Evolutionary conservation across 1,284 basidiomycete species (phyloP), one percentile per base, ranked within the genome.

Genomic region (Sutorius eximius): DNA sequence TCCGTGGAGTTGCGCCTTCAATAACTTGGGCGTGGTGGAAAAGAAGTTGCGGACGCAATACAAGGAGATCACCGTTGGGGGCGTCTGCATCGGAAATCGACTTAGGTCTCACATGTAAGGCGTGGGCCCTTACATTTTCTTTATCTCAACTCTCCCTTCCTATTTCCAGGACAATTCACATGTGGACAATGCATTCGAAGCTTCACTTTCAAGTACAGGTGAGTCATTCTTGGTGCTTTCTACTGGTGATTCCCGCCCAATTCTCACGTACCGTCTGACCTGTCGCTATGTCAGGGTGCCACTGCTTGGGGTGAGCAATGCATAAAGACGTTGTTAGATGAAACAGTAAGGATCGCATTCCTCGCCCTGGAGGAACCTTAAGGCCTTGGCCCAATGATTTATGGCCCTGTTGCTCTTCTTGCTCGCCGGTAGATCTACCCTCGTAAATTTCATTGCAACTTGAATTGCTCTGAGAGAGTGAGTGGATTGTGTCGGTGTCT

Each of bases 241-340:
- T 15, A 3, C 42, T 34, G 4, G 5, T 2, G 5, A 6, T 10
- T 27, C 13, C 13, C 3, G 8, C 2, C 24, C 22, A 16, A 13
- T 29, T 10, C 8, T 32, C 11, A 10, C 33, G 5, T 8, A 4
- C 37, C 6, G 2, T 32, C 18, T 50, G 16, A 46, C n/a, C 1
- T 22, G 6, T 32, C 16, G 29, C 34, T 16, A 36, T 49, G 18
- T n/a, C n/a, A 63, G 62, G 62, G 59, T 4, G 51, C 53, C n/a
- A 60, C 56, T 12, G 62, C 49, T 15, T 66, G 64, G 64, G 59
- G 62, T 27, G 62, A 64, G 27, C 62, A 64, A 30, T 52, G 48
- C 27, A 60, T 60, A 2, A 48, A 45, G 20, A 57, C 20, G n/a
- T 5, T 66, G 37, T 40, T 64, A 9, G 61, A 66, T 3, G 64